Evolutionary conservation across 192 early-diverging fungal genomes (phyloP), one percentile per base, ranked within the genome.

Genomic region (Coemansia sp.): DNA sequence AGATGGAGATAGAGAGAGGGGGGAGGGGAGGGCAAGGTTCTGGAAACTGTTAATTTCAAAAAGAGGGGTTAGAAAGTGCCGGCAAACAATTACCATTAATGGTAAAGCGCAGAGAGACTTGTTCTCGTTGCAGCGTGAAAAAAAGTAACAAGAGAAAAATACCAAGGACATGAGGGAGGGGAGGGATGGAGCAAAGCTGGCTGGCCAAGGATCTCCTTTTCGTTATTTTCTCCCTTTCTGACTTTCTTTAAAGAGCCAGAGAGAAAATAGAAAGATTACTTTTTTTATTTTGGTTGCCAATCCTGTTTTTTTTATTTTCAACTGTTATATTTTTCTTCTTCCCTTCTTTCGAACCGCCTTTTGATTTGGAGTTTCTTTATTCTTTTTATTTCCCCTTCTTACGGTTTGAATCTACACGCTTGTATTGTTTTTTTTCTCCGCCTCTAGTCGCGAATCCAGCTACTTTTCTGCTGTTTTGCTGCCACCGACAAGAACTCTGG

Each of bases 251-350:
- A 41, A 39, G 39, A 38, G 11, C 5, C 9, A 25, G 25, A 25
- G 51, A 54, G 19, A 25, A 25, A 25, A 7, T 2, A 25, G 25
- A 25, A 25, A 7, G 1, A 25, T 25, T 60, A 19, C 55, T 53
- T 16, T 50, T 54, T 62, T 42, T 13, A 55, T 63, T 63, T 55
- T 19, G 11, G 12, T 39, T 56, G 39, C 13, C 50, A 53, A 6
- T 38, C 56, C 14, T 37, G 53, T 38, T 59, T 61, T 14, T 14
- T 42, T 20, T 57, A 20, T 32, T 19, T 42, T 59, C 32, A 16
- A 68, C 54, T 45, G 5, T 49, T 49, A 19, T 68, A 6, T 42
- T 61, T 68, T 43, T 61, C 48, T 51, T 44, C 55, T 55, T 70
- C 14, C 61, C 25, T 60, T 56, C 53, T 54, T 58, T 38, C 16